Evolutionary conservation across 2,329 filamentous ascomycete genomes (phyloP), one percentile per base, ranked within the genome.

Genomic region (Pseudogymnoascus sp.): DNA sequence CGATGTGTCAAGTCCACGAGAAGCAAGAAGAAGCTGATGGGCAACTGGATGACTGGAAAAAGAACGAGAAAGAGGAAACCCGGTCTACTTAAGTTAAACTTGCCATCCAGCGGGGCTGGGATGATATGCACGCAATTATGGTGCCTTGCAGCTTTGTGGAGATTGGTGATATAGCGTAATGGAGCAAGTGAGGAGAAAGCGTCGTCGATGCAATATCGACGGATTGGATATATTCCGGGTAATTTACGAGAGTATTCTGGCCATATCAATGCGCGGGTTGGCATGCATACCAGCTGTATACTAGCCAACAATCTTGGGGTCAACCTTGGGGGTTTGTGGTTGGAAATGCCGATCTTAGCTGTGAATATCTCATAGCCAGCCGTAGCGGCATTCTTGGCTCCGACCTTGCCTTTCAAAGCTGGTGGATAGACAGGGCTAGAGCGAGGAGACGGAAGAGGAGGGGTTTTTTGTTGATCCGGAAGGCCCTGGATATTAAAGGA

Each of bases 381-480:
- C 10, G 16, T 56, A 19, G 50, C 50, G n/a, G 50, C 50, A 21
- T 56, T 4, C 50, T 56, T 35, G 29, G 50, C 50, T 33, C 33
- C 26, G 14, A 35, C 50, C 29, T 33, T 56, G 10, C 29, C 29
- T n/a, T 35, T 19, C 26, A 29, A 56, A 21, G 50, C n/a, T 56
- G 29, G 50, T 21, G 1, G 29, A 33, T 7, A 56, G 29, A 35
- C 50, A 56, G 29, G 50, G 50, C 50, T 14, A 56, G 7, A 35
- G 50, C 50, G 29, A 33, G 11, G 50, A 13, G 29, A 19, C 50
- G 16, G n/a, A 56, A 56, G 50, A 56, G 50, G 50, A 56, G 50
- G 50, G 50, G 29, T 21, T 53, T 53, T 56, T 29, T 56, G 50
- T 33, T 56, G 50, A 56, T 56, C 50, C 50, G 50, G 50, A 56